Evolutionary conservation across 345 rosid species (phyloP).

Genomic region (Angophora floribunda): DNA sequence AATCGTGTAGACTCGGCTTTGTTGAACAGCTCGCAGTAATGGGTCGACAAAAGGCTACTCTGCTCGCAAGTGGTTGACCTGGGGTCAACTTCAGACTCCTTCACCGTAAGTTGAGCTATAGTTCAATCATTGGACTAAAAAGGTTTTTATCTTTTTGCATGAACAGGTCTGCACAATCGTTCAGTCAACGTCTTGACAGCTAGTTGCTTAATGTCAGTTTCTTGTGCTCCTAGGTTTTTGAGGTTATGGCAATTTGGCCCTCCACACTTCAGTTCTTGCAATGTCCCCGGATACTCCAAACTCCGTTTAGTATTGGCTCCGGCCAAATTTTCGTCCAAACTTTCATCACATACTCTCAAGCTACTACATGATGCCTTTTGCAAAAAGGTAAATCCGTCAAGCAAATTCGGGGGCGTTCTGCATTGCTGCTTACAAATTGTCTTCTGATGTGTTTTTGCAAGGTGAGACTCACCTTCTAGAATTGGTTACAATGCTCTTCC

Average conservation of each 20-base stretch:
- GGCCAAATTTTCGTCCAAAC: not conserved
- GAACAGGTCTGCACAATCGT: not conserved
- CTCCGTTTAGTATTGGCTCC: not conserved
- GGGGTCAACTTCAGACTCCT: not conserved
- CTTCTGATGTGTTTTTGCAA: not conserved
- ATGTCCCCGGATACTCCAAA: not conserved
- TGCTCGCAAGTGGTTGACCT: not conserved
- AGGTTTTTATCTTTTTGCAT: not conserved
- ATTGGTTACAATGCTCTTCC: not conserved
- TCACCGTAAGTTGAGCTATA: not conserved
- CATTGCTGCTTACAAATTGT: not conserved
- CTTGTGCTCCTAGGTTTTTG: not conserved
- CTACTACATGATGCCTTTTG: not conserved
- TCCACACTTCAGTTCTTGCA: not conserved
- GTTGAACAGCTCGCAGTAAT: not conserved
- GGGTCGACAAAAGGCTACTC: not conserved
- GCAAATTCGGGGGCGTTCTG: not conserved
- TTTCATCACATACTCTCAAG: not conserved
- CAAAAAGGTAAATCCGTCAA: not conserved
- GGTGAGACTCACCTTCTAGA: not conserved
- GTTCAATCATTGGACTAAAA: not conserved
- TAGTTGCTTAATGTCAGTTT: not conserved
- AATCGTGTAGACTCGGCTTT: not conserved
- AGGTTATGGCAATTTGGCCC: not conserved
- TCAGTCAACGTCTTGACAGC: not conserved